phyloP scores from a whole-genome alignment of 2,329 filamentous ascomycete species.

The Dendryphion nanum region DNA sequence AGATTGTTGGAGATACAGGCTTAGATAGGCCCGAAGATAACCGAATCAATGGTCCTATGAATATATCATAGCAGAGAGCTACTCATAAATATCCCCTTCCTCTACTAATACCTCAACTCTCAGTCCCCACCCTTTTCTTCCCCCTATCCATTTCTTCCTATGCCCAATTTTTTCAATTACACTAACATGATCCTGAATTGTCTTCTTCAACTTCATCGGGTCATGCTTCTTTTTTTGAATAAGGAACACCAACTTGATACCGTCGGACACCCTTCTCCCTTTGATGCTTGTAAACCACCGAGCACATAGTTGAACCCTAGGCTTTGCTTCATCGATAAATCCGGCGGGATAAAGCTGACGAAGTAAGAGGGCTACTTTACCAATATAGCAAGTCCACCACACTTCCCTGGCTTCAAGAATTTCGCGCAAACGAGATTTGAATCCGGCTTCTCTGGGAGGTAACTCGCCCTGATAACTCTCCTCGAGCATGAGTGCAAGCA shows the following conservation, averaged over 20 bases:
- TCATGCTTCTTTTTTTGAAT: no score
- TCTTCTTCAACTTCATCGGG: conserved; percentile 23
- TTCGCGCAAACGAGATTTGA: conserved; percentile 53
- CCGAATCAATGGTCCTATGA: no score
- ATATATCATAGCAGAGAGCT: no score
- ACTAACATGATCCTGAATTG: conserved; percentile 31
- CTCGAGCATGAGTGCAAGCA: conserved; percentile 69
- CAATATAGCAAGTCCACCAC: conserved; percentile 67
- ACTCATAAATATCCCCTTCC: no score
- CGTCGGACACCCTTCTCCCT: conserved; percentile 28
- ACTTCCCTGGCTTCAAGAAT: conserved; percentile 55
- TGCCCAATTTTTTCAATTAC: conserved; percentile 34
- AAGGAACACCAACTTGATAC: conserved; percentile 26
- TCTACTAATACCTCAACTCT: conserved; percentile 30
- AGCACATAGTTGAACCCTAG: conserved; percentile 22
- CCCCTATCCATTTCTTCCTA: conserved; percentile 40
- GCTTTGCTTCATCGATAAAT: conserved; percentile 40
- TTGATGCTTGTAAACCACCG: conserved; percentile 27
- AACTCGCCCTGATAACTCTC: conserved; percentile 66
- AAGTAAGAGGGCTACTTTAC: conserved; percentile 58
- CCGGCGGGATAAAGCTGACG: conserved; percentile 63
- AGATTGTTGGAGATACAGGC: no score
- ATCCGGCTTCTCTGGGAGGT: conserved; percentile 56
- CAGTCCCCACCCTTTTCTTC: conserved; percentile 23
- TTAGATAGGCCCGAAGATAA: no score